Evolutionary conservation across 2,329 filamentous ascomycete genomes (phyloP).

Genomic region (Fusarium chuoi): DNA sequence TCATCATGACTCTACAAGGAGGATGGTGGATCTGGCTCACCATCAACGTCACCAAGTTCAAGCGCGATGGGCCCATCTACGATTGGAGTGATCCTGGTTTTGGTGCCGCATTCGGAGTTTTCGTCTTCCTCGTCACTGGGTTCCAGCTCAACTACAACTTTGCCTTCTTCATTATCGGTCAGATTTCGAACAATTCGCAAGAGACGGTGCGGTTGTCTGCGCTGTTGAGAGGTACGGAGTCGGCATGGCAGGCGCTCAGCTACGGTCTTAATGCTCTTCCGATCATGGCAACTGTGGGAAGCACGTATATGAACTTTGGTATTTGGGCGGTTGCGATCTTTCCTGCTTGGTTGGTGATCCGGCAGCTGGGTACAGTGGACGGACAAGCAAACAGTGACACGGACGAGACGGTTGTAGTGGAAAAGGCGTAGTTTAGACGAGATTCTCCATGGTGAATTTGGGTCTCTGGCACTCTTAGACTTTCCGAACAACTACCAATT

Average conservation of each 20-base stretch:
- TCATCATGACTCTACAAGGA: slow-evolving; percentile 66
- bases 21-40: slow-evolving; percentile 77
- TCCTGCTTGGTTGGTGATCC: slow-evolving; percentile 69
- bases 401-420: background rate
- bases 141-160: slow-evolving; percentile 80
- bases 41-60: slow-evolving; percentile 69
- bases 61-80: slow-evolving; percentile 63
- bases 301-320: slow-evolving; percentile 73
- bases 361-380: background rate
- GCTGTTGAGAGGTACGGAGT: slow-evolving; percentile 72
- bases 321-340: slow-evolving; percentile 70
- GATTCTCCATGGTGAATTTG: background rate
- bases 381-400: background rate
- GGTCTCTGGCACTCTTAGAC: fast-evolving
- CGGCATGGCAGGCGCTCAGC: slow-evolving; percentile 74
- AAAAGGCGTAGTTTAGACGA: background rate
- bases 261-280: slow-evolving; percentile 71
- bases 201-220: slow-evolving; percentile 73
- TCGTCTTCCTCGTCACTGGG: slow-evolving; percentile 70
- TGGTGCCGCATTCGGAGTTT: slow-evolving; percentile 71
- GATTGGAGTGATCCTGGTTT: slow-evolving; percentile 73
- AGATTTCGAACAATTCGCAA: slow-evolving; percentile 66
- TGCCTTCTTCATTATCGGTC: slow-evolving; percentile 73
- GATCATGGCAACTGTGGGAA: slow-evolving; percentile 70
- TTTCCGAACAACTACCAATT: background rate